These are phyloP conservation scores for Penicillium brasilianum DNA, from an alignment of 2,329 filamentous ascomycete species.

Conservation along the genomic window DNA sequence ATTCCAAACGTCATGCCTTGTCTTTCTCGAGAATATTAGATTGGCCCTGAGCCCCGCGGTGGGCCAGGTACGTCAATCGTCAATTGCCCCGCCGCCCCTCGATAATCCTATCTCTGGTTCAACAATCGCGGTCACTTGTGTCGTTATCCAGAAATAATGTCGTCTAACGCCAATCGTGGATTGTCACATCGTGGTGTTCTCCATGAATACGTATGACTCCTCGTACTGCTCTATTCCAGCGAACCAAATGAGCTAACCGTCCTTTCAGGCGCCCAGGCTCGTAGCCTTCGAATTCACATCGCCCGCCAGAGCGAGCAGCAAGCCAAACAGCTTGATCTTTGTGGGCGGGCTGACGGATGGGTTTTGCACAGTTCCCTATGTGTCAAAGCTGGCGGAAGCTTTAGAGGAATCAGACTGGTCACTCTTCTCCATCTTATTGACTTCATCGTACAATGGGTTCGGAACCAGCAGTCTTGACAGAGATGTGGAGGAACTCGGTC, in stretches of 20 bases:
- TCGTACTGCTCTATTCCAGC: background rate
- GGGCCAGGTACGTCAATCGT: constrained; percentile 22
- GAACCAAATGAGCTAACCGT: constrained; percentile 13
- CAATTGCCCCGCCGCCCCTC: constrained; percentile 10
- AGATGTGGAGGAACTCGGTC: constrained; percentile 60
- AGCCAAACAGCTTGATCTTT: constrained; percentile 60
- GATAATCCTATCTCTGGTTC: constrained; percentile 1
- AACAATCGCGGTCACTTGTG: background rate
- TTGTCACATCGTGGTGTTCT: constrained; percentile 38
- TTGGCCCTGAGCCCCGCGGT: constrained; percentile 18
- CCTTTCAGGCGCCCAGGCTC: constrained; percentile 43
- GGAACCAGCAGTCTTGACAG: constrained; percentile 57
- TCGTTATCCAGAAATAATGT: constrained; percentile 12
- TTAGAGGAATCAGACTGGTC: constrained; percentile 59
- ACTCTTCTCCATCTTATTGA: constrained; percentile 57
- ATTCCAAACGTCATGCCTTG: background rate
- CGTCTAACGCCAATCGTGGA: constrained; percentile 20
- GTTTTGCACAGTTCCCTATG: constrained; percentile 60
- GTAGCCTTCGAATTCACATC: constrained; percentile 49
- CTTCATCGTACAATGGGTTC: constrained; percentile 61
- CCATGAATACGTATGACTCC: constrained; percentile 43
- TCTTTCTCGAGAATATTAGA: background rate
- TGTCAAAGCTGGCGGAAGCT: constrained; percentile 53
- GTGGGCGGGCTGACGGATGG: constrained; percentile 65
- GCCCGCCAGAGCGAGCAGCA: constrained; percentile 30